These are phyloP conservation scores for Diaporthe velutina DNA, from an alignment of 2,329 filamentous ascomycete genomes.

Conservation along the genomic window DNA sequence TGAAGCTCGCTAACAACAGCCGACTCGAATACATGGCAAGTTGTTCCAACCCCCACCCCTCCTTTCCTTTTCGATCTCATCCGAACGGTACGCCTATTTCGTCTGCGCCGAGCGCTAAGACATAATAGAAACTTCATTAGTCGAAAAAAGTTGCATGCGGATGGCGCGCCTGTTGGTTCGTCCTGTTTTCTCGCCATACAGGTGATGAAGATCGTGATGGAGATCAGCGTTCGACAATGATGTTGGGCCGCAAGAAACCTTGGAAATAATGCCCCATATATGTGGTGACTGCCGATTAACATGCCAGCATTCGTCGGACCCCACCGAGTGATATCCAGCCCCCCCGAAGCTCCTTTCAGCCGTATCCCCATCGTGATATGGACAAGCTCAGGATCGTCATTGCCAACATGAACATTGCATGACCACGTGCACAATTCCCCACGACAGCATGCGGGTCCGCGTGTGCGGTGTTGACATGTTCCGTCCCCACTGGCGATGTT, in stretches of 20 bases:
- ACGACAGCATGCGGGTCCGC: background rate
- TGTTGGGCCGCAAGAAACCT: background rate
- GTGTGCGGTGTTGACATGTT: too few relatives aligned
- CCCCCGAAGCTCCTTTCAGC: background rate
- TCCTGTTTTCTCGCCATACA: background rate
- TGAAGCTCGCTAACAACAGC: background rate
- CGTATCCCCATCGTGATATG: background rate
- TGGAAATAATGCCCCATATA: background rate
- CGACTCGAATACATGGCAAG: background rate
- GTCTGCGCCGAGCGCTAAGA: background rate
- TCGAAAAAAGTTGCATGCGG: background rate
- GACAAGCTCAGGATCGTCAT: background rate
- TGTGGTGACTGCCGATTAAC: background rate
- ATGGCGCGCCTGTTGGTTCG: background rate
- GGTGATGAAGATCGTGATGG: background rate
- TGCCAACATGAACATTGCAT: background rate
- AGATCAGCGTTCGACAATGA: background rate
- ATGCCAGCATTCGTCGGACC: background rate
- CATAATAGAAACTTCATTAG: background rate
- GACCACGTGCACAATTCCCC: background rate
- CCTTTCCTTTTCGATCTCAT: background rate
- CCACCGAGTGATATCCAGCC: background rate
- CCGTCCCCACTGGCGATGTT: background rate
- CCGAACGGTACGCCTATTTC: background rate
- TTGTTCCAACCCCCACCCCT: background rate